Evolutionary conservation across 176 grass and related monocot genomes (phyloP).

Genomic region (Aegilops bicornis): DNA sequence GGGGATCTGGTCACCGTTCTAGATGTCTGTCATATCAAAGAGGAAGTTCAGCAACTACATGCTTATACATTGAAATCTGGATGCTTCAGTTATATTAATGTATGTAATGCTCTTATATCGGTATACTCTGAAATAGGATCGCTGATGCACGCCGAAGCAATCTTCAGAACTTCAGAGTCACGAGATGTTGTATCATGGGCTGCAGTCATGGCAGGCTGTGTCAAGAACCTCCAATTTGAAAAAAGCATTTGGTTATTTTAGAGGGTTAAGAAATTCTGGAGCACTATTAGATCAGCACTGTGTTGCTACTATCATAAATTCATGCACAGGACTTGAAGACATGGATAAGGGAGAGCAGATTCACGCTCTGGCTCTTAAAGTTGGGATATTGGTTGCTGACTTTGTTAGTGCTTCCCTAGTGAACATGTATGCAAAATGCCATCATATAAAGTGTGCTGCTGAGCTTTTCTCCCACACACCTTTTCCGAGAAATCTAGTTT

Average conservation of each 20-base stretch:
- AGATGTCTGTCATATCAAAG: conserved; percentile 55
- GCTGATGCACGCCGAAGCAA: conserved; percentile 40
- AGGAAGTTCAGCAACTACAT: conserved; percentile 78
- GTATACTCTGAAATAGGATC: conserved; percentile 63
- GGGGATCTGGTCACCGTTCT: conserved; percentile 69
- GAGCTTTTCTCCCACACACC: conserved; percentile 48
- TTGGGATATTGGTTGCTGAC: conserved; percentile 57
- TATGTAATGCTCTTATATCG: conserved; percentile 83
- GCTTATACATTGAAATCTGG: conserved; percentile 63
- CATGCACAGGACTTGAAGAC: conserved; percentile 63
- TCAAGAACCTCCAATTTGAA: conserved; percentile 60
- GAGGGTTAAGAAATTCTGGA: conserved; percentile 50
- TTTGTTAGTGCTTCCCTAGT: conserved; percentile 73
- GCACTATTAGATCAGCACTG: conserved; percentile 54
- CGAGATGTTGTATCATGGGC: conserved; percentile 84
- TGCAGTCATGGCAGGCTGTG: conserved; percentile 67
- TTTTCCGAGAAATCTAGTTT: conserved; percentile 48
- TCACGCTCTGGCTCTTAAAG: conserved; percentile 73
- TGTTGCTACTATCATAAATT: conserved; percentile 58
- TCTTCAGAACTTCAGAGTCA: conserved; percentile 47
- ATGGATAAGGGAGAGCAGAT: conserved; percentile 68
- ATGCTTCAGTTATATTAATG: conserved; percentile 53
- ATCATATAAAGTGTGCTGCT: conserved; percentile 44
- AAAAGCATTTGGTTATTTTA: conserved; percentile 60
- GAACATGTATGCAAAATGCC: conserved; percentile 92